A percentile compares a stretch with the other conserved stretches of the same genome.
These are phyloP conservation scores for Teratosphaeria destructans DNA, from an alignment of 2,329 filamentous ascomycete genomes.

Conservation along the genomic window DNA sequence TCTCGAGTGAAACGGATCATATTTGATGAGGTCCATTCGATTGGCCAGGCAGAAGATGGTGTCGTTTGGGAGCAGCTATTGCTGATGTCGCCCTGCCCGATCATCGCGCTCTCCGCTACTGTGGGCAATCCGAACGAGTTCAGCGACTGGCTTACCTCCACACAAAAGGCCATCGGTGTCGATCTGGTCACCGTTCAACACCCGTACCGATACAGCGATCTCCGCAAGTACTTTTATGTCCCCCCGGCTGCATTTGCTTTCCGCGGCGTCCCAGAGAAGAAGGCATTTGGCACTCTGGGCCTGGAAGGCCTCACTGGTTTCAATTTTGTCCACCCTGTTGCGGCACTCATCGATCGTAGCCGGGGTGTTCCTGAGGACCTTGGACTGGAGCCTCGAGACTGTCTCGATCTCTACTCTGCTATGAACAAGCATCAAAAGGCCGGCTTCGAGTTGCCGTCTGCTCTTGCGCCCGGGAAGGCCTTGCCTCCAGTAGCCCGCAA, in stretches of 20 bases:
- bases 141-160: conserved; percentile 50
- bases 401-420: conserved; percentile 52
- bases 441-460: conserved; percentile 32
- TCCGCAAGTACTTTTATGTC: conserved; percentile 62
- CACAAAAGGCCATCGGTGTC: conserved; percentile 53
- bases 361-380: conserved; percentile 58
- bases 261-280: conserved; percentile 38
- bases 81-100: conserved; percentile 62
- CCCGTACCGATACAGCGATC: conserved; percentile 60
- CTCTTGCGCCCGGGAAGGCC: conserved; percentile 40
- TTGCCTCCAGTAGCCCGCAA: conserved; percentile 51
- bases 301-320: conserved; percentile 43
- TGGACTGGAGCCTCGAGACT: conserved; percentile 60
- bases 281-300: conserved; percentile 33
- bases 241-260: conserved; percentile 43
- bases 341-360: conserved; percentile 50
- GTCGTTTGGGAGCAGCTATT: conserved; percentile 70
- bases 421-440: conserved; percentile 50
- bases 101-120: conserved; percentile 70
- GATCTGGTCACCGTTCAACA: conserved; percentile 60
- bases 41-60: conserved; percentile 66
- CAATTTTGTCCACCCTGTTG: conserved; percentile 55
- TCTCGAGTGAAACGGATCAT: conserved; percentile 62
- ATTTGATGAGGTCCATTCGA: conserved; percentile 74
- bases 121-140: conserved; percentile 67